Evolutionary conservation across 2,329 filamentous ascomycete genomes (phyloP), one percentile per base, ranked within the genome.

Genomic region (Cercospora sp.): DNA sequence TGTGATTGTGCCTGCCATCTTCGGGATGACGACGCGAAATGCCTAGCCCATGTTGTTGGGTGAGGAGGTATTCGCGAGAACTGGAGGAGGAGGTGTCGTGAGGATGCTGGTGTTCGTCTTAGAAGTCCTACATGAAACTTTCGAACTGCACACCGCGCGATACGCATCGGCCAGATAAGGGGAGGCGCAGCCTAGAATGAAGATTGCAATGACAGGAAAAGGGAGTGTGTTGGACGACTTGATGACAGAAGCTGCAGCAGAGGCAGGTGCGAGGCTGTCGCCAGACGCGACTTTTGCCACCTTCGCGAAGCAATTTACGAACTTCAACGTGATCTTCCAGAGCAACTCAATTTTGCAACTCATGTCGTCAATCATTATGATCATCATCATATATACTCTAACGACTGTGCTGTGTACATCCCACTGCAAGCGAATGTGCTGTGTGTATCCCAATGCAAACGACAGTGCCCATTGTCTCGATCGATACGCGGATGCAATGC

Each of bases 21-120:
- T 57, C 18, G 31, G 13, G 66, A 13, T 12, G 42, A 33, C n/a
- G 57, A 39, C n/a, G 51, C 51, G 45, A 68, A 64, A 9, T 30
- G 53, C 33, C 65, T 60, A 31, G 53, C 31, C 53, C 28, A 20
- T 31, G 39, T 55, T 57, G 48, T 18, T 30, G 20, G 28, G 4
- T 3, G 60, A 26, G 12, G 63, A 60, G 36, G 18, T n/a, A 16
- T 58, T 31, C 3, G 26, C 5, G 53, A 3, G 5, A 13, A 13
- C 53, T 9, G 53, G 3, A 13, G 51, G 31, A 30, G 23, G 9
- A 51, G 1, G 20, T 51, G 12, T 51, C 45, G 18, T 13, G 45
- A 26, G 5, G 10, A 18, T 12, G 33, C 7, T n/a, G n/a, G n/a
- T n/a, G 23, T 6, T 20, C 33, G 42, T 39, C 16, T 42, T 16